Base-by-base conservation (phyloP, 768 basidiomycete genomes). In the Boletus pseudo-olivaceus region DNA sequence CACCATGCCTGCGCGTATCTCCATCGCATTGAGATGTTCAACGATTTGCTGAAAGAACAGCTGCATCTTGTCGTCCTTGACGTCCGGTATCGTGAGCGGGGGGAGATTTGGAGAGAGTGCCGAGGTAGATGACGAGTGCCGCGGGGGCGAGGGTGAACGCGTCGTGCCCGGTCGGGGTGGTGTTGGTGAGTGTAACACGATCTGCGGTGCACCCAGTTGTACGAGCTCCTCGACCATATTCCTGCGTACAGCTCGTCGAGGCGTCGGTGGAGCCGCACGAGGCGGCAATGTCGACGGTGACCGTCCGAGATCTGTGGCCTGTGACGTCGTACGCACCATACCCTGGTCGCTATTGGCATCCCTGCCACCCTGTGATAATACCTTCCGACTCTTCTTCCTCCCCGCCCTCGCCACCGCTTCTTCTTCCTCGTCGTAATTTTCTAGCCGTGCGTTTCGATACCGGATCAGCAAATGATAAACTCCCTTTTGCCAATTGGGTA, bases 401-500 rank as follows among this genome's bases (percentile, higher is more conserved):
- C 60, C 38, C 46, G 58, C 67, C 62, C 72, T 66, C 20, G 70
- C 70, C 33, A 75, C 54, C 34, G 46, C 56, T 53, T 82, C 78
- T 53, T 88, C 83, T 46, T 88, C 87, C 51, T 88, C 87, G 53
- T 87, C 83, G 67, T 82, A 89, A 58, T 85, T 80, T 63, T 90
- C 87, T 40, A 91, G 68, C 51, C 85, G 84, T 60, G 79, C 82
- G 47, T 81, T 80, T 41, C 94, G 83, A 72, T 97, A 98, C 58
- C 83, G 84, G 51, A 87, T 77, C n/a, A 99, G 78, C 5, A 98
- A 74, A 65, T 90, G 86, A 71, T 99, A 99, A 45, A 98, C 90
- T 0, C 91, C 92, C 72, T 99, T 98, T 69, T 98, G 93, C 90
- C 93, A 95, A 29, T 88, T 95, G 47, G 84, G 84, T 51, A 85